These are phyloP conservation scores for Hymenoscyphus linearis DNA, from an alignment of 2,329 filamentous ascomycete species.

Conservation along the genomic window DNA sequence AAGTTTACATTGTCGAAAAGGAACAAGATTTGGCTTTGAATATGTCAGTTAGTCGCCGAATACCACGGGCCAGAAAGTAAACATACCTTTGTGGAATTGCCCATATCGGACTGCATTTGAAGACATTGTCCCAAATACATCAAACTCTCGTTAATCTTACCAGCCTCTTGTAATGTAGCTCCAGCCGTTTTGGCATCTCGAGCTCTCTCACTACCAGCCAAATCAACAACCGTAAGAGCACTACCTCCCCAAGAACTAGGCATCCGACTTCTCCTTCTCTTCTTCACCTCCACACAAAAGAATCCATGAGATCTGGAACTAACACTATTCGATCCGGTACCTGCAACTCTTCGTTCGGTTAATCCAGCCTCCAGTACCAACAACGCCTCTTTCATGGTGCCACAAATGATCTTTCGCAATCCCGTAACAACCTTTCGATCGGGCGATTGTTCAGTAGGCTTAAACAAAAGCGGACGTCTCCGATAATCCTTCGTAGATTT, in stretches of 20 bases:
- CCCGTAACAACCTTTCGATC: slow-evolving; percentile 95
- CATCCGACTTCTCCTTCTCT: slow-evolving; percentile 50
- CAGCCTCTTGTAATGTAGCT: slow-evolving; percentile 86
- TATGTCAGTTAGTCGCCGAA: slow-evolving; percentile 11
- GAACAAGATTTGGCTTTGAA: slow-evolving; percentile 62
- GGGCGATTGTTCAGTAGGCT: slow-evolving; percentile 78
- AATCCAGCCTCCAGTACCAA: slow-evolving; percentile 87
- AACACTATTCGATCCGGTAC: slow-evolving; percentile 88
- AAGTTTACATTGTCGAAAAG: slow-evolving; percentile 78
- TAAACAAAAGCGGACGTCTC: slow-evolving; percentile 84
- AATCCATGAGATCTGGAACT: slow-evolving; percentile 93
- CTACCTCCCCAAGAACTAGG: slow-evolving; percentile 67
- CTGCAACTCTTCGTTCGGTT: slow-evolving; percentile 79
- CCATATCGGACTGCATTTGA: slow-evolving; percentile 84
- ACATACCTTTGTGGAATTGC: slow-evolving; percentile 65
- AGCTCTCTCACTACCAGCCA: slow-evolving; percentile 90
- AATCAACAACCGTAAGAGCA: slow-evolving; percentile 80
- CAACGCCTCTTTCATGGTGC: slow-evolving; percentile 74
- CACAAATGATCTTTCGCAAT: slow-evolving; percentile 83
- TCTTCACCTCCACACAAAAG: slow-evolving; percentile 93
- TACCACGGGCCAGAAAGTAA: not conserved
- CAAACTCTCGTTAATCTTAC: slow-evolving; percentile 96
- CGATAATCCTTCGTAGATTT: slow-evolving; percentile 63
- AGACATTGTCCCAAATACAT: slow-evolving; percentile 98
- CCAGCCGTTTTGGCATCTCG: slow-evolving; percentile 91